phyloP scores from a whole-genome alignment of 148 eudicot species.

The Diospyros lotus region DNA sequence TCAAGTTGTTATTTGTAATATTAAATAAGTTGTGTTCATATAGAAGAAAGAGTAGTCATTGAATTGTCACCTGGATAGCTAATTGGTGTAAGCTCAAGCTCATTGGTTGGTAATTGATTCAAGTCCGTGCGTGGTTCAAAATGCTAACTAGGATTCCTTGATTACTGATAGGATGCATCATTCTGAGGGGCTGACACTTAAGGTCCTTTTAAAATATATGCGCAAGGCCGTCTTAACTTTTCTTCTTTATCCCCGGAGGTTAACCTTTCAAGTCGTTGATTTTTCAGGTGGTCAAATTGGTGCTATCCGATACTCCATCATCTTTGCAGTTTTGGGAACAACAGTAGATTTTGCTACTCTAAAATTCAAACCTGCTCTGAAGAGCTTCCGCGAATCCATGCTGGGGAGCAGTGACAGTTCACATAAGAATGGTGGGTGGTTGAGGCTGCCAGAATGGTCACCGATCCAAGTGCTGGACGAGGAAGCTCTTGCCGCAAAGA shows the following conservation, averaged over 20 bases:
- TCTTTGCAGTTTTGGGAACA: constrained; percentile 75
- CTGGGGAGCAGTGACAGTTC: constrained; percentile 20
- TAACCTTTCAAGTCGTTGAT: not conserved
- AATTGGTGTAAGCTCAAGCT: not conserved
- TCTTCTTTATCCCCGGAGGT: not conserved
- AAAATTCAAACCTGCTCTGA: constrained; percentile 51
- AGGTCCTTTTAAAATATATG: too few relatives aligned
- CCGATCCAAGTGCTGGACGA: constrained; percentile 86
- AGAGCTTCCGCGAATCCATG: constrained; percentile 37
- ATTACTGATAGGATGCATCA: not conserved
- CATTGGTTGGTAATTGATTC: not conserved
- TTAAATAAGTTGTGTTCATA: too few relatives aligned
- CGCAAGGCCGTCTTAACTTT: not conserved
- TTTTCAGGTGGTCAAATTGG: constrained; percentile 63
- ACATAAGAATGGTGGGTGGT: constrained; percentile 20
- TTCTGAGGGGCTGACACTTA: too few relatives aligned
- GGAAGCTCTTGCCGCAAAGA: constrained; percentile 86
- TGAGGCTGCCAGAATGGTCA: constrained; percentile 87
- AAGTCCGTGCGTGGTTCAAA: too few relatives aligned
- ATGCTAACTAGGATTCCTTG: not conserved
- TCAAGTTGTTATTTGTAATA: not conserved
- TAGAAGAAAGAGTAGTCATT: too few relatives aligned
- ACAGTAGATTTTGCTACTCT: constrained; percentile 62
- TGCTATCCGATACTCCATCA: constrained; percentile 67
- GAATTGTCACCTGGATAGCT: not conserved